Evolutionary conservation across 805 yeast genomes (phyloP).

Genomic region (Pichia nakasei): DNA sequence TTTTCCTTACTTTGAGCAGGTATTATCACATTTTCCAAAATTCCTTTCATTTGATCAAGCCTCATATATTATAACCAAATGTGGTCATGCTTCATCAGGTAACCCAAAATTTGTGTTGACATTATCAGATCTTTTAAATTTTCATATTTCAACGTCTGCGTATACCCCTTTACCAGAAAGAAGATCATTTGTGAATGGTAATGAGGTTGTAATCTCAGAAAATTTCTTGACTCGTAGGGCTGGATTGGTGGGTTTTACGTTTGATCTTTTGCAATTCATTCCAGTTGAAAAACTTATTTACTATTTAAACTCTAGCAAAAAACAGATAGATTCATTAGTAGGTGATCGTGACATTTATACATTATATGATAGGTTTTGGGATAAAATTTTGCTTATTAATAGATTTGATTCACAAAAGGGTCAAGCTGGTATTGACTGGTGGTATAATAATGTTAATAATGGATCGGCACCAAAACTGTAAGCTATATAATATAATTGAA

Average conservation of each 20-base stretch:
- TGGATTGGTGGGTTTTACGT: constrained; percentile 37
- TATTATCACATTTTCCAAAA: constrained; percentile 48
- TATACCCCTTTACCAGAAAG: constrained; percentile 8
- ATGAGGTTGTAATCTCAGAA: constrained; percentile 15
- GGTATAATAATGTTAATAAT: constrained; percentile 39
- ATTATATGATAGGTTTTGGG: constrained; percentile 41
- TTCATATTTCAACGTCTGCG: constrained; percentile 2
- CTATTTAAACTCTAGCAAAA: constrained; percentile 42
- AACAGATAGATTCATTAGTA: constrained; percentile 22
- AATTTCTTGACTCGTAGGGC: constrained; percentile 28
- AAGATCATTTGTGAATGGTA: constrained; percentile 6
- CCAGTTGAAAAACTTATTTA: constrained; percentile 32
- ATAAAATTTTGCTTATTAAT: constrained; percentile 38
- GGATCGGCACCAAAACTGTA: constrained; percentile 9
- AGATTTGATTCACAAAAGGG: constrained; percentile 50
- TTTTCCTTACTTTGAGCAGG: constrained; percentile 8
- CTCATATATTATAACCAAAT: constrained; percentile 46
- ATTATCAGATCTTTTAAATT: constrained; percentile 5
- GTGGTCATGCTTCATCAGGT: constrained; percentile 26
- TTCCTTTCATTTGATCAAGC: constrained; percentile 46
- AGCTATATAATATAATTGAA: background rate
- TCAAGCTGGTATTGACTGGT: constrained; percentile 49
- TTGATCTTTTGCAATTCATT: constrained; percentile 45
- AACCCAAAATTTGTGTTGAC: background rate
- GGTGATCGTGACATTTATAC: constrained; percentile 28